Evolutionary conservation across 306 rosid genomes (phyloP), one percentile per base, ranked within the genome.

Genomic region (Vicia villosa): DNA sequence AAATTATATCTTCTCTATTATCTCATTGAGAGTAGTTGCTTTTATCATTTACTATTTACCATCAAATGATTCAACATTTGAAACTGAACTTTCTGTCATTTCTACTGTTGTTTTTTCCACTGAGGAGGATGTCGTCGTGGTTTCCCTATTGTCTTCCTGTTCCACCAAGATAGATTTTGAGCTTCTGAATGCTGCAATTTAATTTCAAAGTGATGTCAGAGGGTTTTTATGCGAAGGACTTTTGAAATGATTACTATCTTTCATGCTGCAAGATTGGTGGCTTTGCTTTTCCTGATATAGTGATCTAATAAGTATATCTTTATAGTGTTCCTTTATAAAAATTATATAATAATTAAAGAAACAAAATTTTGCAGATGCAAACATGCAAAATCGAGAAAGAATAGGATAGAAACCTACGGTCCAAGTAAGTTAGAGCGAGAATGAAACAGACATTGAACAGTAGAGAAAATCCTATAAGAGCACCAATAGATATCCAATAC

Each of bases 401-500:
- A 10, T 40, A 56, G 19, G 43, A 38, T 36, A 21, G 50, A 20
- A 75, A 79, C 94, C 79, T 76, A 89, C 97, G 90, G 54, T 72
- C 79, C 37, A 89, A 68, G 58, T 46, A 85, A 46, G 97, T 82
- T 59, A 91, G 79, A 14, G 94, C 88, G 3, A 73, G 45, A 63
- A 84, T 70, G 77, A 83, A 87, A 19, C 72, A 56, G 28, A 83
- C 1, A 75, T 85, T 91, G 70, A 85, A 89, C 56, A 87, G 51
- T 12, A 89, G 43, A 57, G 89, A 83, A 83, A 83, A 91, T 36
- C 83, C 88, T 45, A 74, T 5, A 19, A 89, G 85, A 47, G 96
- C 94, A 46, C 76, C 96, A 16, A 91, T 32, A 56, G 88, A 80
- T 61, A 87, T 75, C 97, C 96, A 88, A 60, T 80, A 91, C 96